Percentiles rank a stretch among this genome's conserved stretches.
phyloP scores from a whole-genome alignment of 495 filamentous ascomycete genomes.

The Podospora comata region DNA sequence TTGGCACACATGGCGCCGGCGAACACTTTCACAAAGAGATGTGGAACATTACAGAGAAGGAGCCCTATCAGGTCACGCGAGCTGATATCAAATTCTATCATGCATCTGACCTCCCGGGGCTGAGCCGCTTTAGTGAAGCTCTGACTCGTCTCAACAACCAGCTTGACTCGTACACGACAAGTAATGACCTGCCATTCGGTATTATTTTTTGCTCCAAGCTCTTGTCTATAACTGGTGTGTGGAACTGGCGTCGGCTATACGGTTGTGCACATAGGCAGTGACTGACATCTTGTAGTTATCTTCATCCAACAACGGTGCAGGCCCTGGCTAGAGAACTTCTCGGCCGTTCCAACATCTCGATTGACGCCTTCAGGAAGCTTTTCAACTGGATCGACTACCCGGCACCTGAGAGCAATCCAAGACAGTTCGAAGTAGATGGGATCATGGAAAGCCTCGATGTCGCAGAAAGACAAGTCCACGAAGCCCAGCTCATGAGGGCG shows the following conservation, averaged over 20 bases:
- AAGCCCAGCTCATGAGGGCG: slow-evolving; percentile 27
- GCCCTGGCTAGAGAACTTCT: slow-evolving; percentile 33
- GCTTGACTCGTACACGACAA: slow-evolving; percentile 18
- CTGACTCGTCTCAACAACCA: slow-evolving; percentile 19
- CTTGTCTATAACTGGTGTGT: slow-evolving; percentile 45
- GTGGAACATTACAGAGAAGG: slow-evolving; percentile 23
- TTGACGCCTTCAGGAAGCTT: slow-evolving; percentile 48
- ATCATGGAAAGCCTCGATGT: slow-evolving; percentile 45
- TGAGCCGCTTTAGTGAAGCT: slow-evolving; percentile 19
- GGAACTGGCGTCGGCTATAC: background rate
- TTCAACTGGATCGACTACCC: slow-evolving; percentile 48
- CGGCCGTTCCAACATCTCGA: slow-evolving; percentile 31
- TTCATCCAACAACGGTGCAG: slow-evolving; percentile 45
- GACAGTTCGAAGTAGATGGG: slow-evolving; percentile 38
- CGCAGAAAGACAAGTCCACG: slow-evolving; percentile 37
- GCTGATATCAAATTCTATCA: slow-evolving; percentile 20
- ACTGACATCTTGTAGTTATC: slow-evolving; percentile 29
- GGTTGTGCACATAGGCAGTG: background rate
- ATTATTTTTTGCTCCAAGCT: slow-evolving; percentile 51
- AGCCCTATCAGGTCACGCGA: slow-evolving; percentile 27
- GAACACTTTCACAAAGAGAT: slow-evolving; percentile 20
- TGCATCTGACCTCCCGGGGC: background rate
- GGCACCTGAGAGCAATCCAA: slow-evolving; percentile 45
- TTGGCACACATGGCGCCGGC: slow-evolving; percentile 3
- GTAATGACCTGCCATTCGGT: slow-evolving; percentile 30